Conservation (phyloP, 805 yeast species). For the Candida ovalis region DNA sequence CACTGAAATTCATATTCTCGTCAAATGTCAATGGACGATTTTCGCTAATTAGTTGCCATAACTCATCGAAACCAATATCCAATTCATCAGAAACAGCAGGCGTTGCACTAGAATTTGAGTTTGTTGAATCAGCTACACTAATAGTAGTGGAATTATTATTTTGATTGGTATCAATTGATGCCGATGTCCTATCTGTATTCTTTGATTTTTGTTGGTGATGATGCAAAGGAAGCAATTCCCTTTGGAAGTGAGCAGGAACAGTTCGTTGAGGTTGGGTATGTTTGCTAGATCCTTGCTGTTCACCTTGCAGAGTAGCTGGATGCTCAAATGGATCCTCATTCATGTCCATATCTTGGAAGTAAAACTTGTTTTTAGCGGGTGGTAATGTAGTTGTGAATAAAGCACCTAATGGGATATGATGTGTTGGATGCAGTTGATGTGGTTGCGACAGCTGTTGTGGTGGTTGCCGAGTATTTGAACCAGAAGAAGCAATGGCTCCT, state of each 20-base stretch:
- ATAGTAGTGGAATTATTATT: no score
- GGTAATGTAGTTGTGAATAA: not conserved
- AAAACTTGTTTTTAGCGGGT: not conserved
- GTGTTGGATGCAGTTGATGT: not conserved
- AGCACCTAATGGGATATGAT: not conserved
- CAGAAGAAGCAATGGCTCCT: not conserved
- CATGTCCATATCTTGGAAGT: not conserved
- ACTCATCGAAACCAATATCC: slow-evolving; percentile 11
- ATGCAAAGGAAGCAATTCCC: not conserved
- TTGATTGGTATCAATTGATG: not conserved
- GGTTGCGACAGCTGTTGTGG: not conserved
- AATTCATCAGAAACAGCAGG: not conserved
- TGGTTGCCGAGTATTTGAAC: not conserved
- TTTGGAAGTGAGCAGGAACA: not conserved
- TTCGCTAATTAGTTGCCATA: slow-evolving; percentile 21
- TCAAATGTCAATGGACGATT: slow-evolving; percentile 12
- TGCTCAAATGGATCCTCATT: not conserved
- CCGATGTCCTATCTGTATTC: not conserved
- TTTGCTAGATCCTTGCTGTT: not conserved
- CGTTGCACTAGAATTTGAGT: not conserved
- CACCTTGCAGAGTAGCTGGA: not conserved
- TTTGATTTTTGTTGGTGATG: not conserved
- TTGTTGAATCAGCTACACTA: not conserved
- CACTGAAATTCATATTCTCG: slow-evolving; percentile 2
- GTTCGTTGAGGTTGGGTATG: no score